These are phyloP conservation scores for Pseudogymnoascus sp. DNA, from an alignment of 2,329 filamentous ascomycete species.

Conservation along the genomic window DNA sequence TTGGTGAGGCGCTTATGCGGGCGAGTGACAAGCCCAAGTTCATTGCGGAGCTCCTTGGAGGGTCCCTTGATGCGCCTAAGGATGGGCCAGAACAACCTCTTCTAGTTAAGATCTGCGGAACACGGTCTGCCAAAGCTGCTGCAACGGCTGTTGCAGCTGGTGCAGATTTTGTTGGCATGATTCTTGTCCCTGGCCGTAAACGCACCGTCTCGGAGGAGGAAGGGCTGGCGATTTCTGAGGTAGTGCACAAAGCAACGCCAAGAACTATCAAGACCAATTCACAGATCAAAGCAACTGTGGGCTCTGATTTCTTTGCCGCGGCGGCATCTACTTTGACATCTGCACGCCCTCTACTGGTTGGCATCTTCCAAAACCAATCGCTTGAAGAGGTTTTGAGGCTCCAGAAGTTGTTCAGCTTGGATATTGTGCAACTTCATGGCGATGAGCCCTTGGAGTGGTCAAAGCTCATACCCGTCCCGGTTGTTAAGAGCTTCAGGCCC, in stretches of 20 bases:
- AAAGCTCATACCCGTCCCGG: slow-evolving; percentile 77
- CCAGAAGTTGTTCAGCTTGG: slow-evolving; percentile 66
- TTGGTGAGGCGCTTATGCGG: slow-evolving; percentile 93
- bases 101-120: slow-evolving; percentile 93
- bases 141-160: slow-evolving; percentile 72
- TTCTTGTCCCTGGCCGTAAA: slow-evolving; percentile 72
- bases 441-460: slow-evolving; percentile 91
- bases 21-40: slow-evolving; percentile 75
- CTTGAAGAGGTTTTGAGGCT: slow-evolving; percentile 72
- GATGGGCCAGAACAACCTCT: slow-evolving; percentile 35
- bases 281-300: not conserved
- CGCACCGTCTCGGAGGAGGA: slow-evolving; percentile 72
- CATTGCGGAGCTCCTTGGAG: slow-evolving; percentile 72
- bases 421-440: slow-evolving; percentile 89
- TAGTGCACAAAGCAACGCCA: slow-evolving; percentile 47
- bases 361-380: slow-evolving; percentile 89
- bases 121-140: slow-evolving; percentile 72
- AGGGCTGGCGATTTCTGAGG: slow-evolving; percentile 70
- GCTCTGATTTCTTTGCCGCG: slow-evolving; percentile 64
- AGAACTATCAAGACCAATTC: slow-evolving; percentile 9
- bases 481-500: slow-evolving; percentile 78
- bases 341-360: slow-evolving; percentile 68
- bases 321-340: slow-evolving; percentile 40
- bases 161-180: slow-evolving; percentile 89
- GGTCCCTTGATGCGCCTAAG: slow-evolving; percentile 25